Evolutionary conservation across 2,329 filamentous ascomycete genomes (phyloP).

Genomic region (Penicillium decumbens): DNA sequence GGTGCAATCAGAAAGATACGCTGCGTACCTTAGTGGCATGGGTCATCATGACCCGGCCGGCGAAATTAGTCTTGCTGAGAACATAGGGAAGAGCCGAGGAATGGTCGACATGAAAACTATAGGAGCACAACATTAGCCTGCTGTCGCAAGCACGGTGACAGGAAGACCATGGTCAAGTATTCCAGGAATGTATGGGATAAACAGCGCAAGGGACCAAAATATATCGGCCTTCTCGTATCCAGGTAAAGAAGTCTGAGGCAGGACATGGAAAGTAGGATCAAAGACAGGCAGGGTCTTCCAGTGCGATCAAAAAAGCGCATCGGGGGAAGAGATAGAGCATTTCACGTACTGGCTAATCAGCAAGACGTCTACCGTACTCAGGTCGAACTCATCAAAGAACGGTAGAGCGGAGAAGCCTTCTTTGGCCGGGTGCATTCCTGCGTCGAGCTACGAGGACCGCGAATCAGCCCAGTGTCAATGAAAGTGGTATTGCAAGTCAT

Average conservation of each 20-base stretch:
- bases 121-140: constrained; percentile 26
- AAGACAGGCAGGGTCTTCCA: constrained; percentile 19
- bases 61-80: constrained; percentile 95
- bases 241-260: background rate
- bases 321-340: constrained; percentile 14
- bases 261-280: background rate
- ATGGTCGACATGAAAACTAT: constrained; percentile 95
- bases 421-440: constrained; percentile 93
- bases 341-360: constrained; percentile 95
- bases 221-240: constrained; percentile 38
- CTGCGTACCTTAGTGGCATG: constrained; percentile 72
- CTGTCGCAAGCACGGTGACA: background rate
- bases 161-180: background rate
- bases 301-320: background rate
- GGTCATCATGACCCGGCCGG: constrained; percentile 96
- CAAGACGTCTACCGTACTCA: constrained; percentile 94
- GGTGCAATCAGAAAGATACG: too few relatives aligned
- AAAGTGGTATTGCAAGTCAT: background rate
- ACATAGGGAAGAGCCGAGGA: constrained; percentile 98
- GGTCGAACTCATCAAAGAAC: constrained; percentile 97
- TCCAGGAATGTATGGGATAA: constrained; percentile 7
- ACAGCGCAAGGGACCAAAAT: constrained; percentile 20
- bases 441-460: constrained; percentile 69
- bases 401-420: constrained; percentile 89
- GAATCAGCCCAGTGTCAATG: constrained; percentile 7